Evolutionary conservation across 2,329 filamentous ascomycete species (phyloP), one percentile per base, ranked within the genome.

Genomic region (Nemania bipapillata): DNA sequence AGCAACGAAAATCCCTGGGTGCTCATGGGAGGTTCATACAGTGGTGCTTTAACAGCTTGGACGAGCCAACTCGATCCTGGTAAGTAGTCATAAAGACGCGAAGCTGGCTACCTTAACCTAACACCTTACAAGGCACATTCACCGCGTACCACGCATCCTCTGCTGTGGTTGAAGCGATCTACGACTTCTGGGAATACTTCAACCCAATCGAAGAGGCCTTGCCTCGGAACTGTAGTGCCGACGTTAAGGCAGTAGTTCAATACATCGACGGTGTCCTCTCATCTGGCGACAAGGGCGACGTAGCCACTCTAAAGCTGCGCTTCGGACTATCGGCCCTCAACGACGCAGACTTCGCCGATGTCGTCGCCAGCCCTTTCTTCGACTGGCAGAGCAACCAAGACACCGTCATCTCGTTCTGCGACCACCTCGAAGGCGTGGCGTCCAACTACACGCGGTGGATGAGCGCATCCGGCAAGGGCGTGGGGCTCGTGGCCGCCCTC

Each of bases 61-160:
- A 81, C 79, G 11, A 81, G 81, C 26, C 79, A 81, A 15, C 77
- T 81, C 12, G 79, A 82, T 11, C 83, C 85, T 0, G 85, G 84
- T 28, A 83, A 82, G 6, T 61, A 8, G 40, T 15, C 15, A 54
- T 54, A 40, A 35, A 35, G n/a, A 17, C 45, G 22, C 26, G 20
- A 3, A 55, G 8, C 55, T 28, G 1, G 11, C n/a, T 57, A 40
- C 28, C 22, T 15, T 22, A 57, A 28, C 15, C 52, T 66, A 37
- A 69, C 35, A 37, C 7, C 9, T 28, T 42, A 9, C 35, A 49
- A 70, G 69, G 62, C 30, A 69, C 61, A 4, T 83, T 85, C 74
- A 85, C 83, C 80, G 84, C 84, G 1, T 85, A 86, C 58, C 83
- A 83, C 72, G 80, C 85, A 2, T 84, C 83, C 4, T 84, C 82